These are phyloP conservation scores for Pseudogymnoascus sp. DNA, from an alignment of 2,329 filamentous ascomycete species.

Conservation along the genomic window DNA sequence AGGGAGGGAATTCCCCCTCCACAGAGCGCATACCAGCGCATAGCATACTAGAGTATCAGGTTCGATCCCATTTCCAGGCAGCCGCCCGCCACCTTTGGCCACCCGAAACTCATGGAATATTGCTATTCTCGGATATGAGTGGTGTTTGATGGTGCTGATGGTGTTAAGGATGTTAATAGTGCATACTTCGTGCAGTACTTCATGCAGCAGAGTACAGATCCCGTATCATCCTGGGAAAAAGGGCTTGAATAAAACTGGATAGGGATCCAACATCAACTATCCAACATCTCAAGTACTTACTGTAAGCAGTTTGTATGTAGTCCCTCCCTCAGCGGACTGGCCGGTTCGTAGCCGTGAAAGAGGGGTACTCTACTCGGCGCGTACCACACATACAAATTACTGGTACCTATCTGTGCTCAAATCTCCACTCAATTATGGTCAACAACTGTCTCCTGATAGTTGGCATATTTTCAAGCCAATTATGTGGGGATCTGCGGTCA, in stretches of 20 bases:
- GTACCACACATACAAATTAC: not conserved
- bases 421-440: not conserved
- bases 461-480: constrained; percentile 3
- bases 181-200: not conserved
- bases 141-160: not conserved
- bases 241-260: not conserved
- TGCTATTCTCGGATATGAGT: not conserved
- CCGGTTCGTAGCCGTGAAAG: not conserved
- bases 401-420: not conserved
- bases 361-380: not conserved
- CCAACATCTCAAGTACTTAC: not conserved
- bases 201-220: not conserved
- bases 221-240: not conserved
- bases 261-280: not conserved
- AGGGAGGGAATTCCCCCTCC: not conserved
- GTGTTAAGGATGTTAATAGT: not conserved
- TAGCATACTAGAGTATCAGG: not conserved
- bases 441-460: not conserved
- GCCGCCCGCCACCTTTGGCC: not conserved
- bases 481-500: not conserved
- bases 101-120: not conserved
- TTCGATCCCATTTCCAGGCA: not conserved
- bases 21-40: no score
- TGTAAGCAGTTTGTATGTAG: not conserved
- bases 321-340: not conserved